These are phyloP conservation scores for Suhomyces bolitotheri DNA, from an alignment of 1,139 yeast species.

Conservation along the genomic window DNA sequence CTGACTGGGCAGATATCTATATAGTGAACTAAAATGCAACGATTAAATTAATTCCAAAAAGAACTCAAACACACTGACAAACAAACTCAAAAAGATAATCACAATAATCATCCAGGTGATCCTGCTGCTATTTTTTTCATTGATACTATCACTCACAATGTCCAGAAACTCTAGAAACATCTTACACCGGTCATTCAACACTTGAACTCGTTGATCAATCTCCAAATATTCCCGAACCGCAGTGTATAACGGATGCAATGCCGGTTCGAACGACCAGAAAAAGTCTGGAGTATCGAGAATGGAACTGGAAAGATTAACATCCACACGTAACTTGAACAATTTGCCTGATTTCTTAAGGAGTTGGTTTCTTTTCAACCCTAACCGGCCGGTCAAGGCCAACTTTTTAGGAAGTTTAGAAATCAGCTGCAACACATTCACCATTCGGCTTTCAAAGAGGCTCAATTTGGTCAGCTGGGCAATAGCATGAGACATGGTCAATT, in stretches of 20 bases:
- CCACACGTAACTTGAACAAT: constrained; percentile 84
- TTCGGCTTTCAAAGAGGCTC: constrained; percentile 86
- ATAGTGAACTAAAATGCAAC: constrained; percentile 1
- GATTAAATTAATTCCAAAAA: constrained; percentile 33
- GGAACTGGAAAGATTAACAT: constrained; percentile 86
- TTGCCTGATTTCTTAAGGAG: constrained; percentile 85
- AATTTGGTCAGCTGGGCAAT: constrained; percentile 94
- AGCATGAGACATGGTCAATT: constrained; percentile 92
- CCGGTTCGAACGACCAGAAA: constrained; percentile 96
- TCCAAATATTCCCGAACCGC: constrained; percentile 93
- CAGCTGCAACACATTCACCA: constrained; percentile 79
- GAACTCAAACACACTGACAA: constrained; percentile 57
- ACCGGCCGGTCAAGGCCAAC: constrained; percentile 82
- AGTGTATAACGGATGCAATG: constrained; percentile 83
- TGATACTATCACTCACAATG: constrained; percentile 89
- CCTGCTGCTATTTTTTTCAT: constrained; percentile 86
- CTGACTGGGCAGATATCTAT: background rate
- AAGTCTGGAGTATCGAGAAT: constrained; percentile 94
- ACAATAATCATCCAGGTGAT: constrained; percentile 89
- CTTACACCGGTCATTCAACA: constrained; percentile 87
- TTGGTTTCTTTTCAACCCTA: constrained; percentile 78
- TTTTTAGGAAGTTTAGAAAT: constrained; percentile 87
- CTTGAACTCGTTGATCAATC: constrained; percentile 91
- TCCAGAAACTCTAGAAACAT: constrained; percentile 93
- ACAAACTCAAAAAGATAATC: constrained; percentile 74